Evolutionary conservation across 768 basidiomycete genomes (phyloP), one percentile per base, ranked within the genome.

Genomic region (Pleurotus ostreatus): DNA sequence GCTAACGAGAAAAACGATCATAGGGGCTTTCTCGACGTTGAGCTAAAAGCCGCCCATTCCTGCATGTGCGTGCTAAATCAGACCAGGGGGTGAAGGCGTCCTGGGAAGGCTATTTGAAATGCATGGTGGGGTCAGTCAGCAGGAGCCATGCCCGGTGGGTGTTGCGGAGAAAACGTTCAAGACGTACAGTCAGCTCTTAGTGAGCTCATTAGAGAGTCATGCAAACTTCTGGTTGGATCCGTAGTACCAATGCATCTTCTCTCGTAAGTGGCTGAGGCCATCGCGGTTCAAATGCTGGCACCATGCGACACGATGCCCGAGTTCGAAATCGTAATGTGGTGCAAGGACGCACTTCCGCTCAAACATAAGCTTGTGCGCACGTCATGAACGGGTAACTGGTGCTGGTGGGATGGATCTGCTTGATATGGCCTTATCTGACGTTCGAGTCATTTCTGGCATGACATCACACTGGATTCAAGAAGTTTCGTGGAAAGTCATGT

Each of bases 121-220:
- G 48, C n/a, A 49, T 30, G 26, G 48, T 49, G 48, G 26, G n/a
- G 26, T 49, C n/a, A 26, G 26, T 49, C 16, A n/a, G 48, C 41
- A 49, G 20, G 48, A 49, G 15, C 8, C 26, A n/a, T 49, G 48
- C 25, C 5, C 26, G 13, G 11, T 34, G 48, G 20, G 26, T 47
- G 46, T n/a, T 47, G 46, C 26, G 46, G 46, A 47, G 46, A 34
- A 49, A 49, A 20, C 26, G 48, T 49, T 49, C 48, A 37, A 49
- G 48, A 37, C 48, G 48, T 49, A 49, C 46, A 47, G 46, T 47
- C 46, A 25, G 46, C 18, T 47, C 43, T 47, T 20, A 25, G 46
- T 15, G 16, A 20, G 23, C 23, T 16, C 18, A 23, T 47, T 47
- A 47, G 46, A 47, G 26, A 12, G 13, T 47, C 15, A 16, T 47